Evolutionary conservation across 1,284 basidiomycete genomes (phyloP).

Genomic region (Stereum hirsutum): DNA sequence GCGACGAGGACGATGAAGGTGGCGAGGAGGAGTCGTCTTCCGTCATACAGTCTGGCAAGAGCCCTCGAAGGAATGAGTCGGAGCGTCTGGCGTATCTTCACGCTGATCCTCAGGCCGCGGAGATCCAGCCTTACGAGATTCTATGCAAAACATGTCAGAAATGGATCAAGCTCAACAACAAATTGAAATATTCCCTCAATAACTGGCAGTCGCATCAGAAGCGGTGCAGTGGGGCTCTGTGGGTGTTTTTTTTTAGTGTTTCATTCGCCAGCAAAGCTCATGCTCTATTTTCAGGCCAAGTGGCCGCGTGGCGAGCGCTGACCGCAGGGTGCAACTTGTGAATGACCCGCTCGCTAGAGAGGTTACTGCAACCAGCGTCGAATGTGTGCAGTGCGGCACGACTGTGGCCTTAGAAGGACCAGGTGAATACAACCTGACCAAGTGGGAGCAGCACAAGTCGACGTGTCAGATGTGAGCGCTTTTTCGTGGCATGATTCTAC

Average conservation of each 20-base stretch:
- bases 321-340: conserved; percentile 46
- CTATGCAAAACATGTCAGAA: conserved; percentile 49
- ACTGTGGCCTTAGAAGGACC: conserved; percentile 34
- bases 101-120: conserved; percentile 38
- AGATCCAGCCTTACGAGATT: conserved; percentile 38
- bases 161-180: conserved; percentile 44
- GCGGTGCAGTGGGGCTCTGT: conserved; percentile 33
- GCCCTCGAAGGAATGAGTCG: conserved; percentile 22
- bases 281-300: conserved; percentile 30
- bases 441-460: conserved; percentile 52
- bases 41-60: conserved; percentile 12
- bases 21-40: conserved; percentile 19
- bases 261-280: not conserved
- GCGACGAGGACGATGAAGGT: conserved; percentile 8
- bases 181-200: conserved; percentile 28
- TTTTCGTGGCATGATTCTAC: not conserved
- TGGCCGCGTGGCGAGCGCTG: conserved; percentile 45
- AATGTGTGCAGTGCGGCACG: conserved; percentile 39
- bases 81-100: conserved; percentile 43
- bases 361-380: conserved; percentile 33
- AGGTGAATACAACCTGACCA: conserved; percentile 43
- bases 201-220: conserved; percentile 47
- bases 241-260: conserved; percentile 11
- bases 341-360: conserved; percentile 49
- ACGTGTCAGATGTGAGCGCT: conserved; percentile 34